phyloP scores from a whole-genome alignment of 1,284 basidiomycete genomes.

The Sporisorium graminicola region DNA sequence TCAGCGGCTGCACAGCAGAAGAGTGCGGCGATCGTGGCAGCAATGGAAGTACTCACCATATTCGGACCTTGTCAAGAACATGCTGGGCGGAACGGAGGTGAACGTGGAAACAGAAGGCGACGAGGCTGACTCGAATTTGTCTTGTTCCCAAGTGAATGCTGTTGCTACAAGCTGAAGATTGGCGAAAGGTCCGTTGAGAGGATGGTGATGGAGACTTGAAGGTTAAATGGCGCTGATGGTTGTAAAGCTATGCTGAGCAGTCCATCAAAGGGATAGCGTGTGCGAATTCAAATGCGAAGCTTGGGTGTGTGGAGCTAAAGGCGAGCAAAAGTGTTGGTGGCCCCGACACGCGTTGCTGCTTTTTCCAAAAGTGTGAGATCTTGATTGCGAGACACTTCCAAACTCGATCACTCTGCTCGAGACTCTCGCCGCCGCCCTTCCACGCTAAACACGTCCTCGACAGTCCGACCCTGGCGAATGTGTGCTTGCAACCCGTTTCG shows the following conservation, averaged over 20 bases:
- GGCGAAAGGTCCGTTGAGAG: neutral
- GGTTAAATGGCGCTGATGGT: neutral
- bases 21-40: neutral
- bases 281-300: conserved; percentile 25
- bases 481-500: neutral
- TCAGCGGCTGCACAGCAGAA: neutral
- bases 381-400: conserved; percentile 7
- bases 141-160: neutral
- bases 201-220: neutral
- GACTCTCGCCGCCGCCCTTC: too few relatives aligned
- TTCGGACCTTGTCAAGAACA: conserved; percentile 94
- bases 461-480: neutral
- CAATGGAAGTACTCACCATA: conserved; percentile 75
- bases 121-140: neutral
- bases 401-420: conserved; percentile 37
- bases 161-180: neutral
- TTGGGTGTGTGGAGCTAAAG: conserved; percentile 31
- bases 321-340: conserved; percentile 32
- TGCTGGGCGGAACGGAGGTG: conserved; percentile 18
- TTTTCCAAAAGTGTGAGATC: conserved; percentile 3
- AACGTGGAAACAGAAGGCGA: neutral
- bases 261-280: conserved; percentile 12
- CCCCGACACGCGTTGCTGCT: conserved; percentile 49
- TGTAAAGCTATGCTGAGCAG: neutral
- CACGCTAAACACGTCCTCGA: too few relatives aligned